phyloP scores from a whole-genome alignment of 176 grass and related monocot species.

The Musa acuminata region DNA sequence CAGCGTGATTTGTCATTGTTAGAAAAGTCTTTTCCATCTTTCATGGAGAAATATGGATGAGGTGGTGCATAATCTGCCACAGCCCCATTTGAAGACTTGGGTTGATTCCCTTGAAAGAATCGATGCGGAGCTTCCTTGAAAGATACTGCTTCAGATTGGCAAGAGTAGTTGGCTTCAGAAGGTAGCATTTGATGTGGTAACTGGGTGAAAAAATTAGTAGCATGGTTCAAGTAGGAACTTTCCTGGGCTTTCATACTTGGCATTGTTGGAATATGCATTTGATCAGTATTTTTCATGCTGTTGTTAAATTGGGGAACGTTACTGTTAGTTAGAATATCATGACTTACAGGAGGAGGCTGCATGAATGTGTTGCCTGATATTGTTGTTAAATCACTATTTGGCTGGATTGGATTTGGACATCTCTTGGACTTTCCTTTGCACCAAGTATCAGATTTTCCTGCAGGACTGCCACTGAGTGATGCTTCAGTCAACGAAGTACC shows the following conservation, averaged over 20 bases:
- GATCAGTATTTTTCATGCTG: conserved; percentile 9
- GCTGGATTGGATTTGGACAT: conserved; percentile 25
- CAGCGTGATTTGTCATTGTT: conserved; percentile 40
- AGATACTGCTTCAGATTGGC: not conserved
- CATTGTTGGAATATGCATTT: conserved; percentile 22
- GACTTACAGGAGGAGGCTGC: not conserved
- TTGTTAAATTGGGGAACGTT: not conserved
- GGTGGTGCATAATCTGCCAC: conserved; percentile 24
- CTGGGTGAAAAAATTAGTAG: conserved; percentile 10
- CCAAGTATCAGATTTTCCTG: conserved; percentile 46
- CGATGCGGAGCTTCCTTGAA: conserved; percentile 33
- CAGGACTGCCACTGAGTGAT: conserved; percentile 18
- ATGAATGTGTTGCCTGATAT: conserved; percentile 19
- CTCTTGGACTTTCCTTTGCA: conserved; percentile 41
- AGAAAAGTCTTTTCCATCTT: conserved; percentile 23
- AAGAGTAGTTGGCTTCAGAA: conserved; percentile 9
- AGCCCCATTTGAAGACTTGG: conserved; percentile 32
- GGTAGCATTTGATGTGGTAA: conserved; percentile 34
- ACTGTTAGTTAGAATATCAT: conserved; percentile 28
- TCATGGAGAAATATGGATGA: conserved; percentile 25
- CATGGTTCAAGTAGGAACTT: conserved; percentile 13
- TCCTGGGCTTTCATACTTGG: conserved; percentile 40
- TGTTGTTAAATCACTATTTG: conserved; percentile 23
- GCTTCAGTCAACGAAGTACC: conserved; percentile 22
- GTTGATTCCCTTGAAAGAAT: conserved; percentile 39